Evolutionary conservation across 2,329 filamentous ascomycete species (phyloP).

Genomic region (Cladophialophora exuberans): DNA sequence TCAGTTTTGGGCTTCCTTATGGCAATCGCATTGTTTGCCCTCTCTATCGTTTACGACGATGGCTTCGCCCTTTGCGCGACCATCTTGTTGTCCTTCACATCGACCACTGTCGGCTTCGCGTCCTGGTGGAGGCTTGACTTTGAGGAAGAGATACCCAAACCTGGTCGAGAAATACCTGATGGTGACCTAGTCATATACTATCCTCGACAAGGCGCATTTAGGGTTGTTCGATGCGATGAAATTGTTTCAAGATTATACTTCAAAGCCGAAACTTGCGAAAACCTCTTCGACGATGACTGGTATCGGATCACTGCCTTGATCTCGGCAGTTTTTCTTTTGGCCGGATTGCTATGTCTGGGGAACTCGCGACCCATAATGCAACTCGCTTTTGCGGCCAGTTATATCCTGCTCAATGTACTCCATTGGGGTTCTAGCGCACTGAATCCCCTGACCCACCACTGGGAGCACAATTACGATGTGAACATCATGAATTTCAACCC

Average conservation of each 20-base stretch:
- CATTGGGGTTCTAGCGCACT: constrained; percentile 59
- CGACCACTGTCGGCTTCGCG: constrained; percentile 61
- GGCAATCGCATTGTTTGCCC: constrained; percentile 48
- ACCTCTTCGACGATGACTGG: neutral
- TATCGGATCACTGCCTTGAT: constrained; percentile 60
- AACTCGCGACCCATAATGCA: constrained; percentile 66
- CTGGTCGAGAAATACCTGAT: constrained; percentile 44
- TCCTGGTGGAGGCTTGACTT: constrained; percentile 62
- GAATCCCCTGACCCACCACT: constrained; percentile 19
- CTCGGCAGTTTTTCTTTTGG: constrained; percentile 64
- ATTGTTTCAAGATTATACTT: constrained; percentile 65
- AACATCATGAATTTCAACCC: neutral
- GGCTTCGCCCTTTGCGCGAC: constrained; percentile 59
- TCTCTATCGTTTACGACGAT: constrained; percentile 59
- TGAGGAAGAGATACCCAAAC: constrained; percentile 49
- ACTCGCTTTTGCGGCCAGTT: constrained; percentile 59
- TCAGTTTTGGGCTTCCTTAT: neutral
- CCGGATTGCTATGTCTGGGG: constrained; percentile 62
- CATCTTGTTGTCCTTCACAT: constrained; percentile 55
- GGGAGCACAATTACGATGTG: constrained; percentile 22
- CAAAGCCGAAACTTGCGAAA: constrained; percentile 51
- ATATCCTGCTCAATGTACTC: constrained; percentile 62
- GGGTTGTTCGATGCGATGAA: constrained; percentile 60
- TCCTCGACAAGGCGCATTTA: constrained; percentile 58
- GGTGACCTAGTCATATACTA: constrained; percentile 67